These are phyloP conservation scores for Leccinum subrobustum DNA, from an alignment of 1,284 basidiomycete species.

Conservation along the genomic window DNA sequence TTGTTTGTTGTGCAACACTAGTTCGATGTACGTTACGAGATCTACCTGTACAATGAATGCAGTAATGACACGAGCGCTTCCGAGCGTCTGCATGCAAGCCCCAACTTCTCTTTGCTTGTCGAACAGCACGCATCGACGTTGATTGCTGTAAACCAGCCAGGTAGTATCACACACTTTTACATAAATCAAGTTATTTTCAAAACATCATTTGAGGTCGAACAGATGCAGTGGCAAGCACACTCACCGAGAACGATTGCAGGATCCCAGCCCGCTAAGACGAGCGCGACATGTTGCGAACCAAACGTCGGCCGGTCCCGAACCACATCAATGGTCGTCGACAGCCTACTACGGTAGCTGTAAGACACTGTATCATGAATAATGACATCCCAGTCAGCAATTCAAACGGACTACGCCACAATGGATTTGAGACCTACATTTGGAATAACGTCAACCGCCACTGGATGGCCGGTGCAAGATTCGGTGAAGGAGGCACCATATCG, in stretches of 20 bases:
- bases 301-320: slow-evolving; percentile 19
- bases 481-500: neutral
- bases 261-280: slow-evolving; percentile 32
- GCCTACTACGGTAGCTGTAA: slow-evolving; percentile 16
- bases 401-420: neutral
- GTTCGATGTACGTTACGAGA: no score
- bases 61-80: no score
- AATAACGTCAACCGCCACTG: slow-evolving; percentile 34
- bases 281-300: slow-evolving; percentile 31
- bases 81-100: no score
- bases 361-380: slow-evolving; percentile 20
- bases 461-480: slow-evolving; percentile 26
- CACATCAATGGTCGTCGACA: slow-evolving; percentile 33
- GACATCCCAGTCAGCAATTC: neutral
- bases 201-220: slow-evolving; percentile 27
- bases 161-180: no score
- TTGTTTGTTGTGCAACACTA: neutral
- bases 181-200: slow-evolving; percentile 15
- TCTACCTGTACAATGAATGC: no score
- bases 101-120: no score
- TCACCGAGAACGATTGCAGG: slow-evolving; percentile 30
- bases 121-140: no score
- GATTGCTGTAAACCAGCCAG: no score
- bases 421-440: slow-evolving; percentile 20
- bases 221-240: slow-evolving; percentile 20